phyloP scores from a whole-genome alignment of 495 filamentous ascomycete genomes.

The Wilcoxina mikolae region DNA sequence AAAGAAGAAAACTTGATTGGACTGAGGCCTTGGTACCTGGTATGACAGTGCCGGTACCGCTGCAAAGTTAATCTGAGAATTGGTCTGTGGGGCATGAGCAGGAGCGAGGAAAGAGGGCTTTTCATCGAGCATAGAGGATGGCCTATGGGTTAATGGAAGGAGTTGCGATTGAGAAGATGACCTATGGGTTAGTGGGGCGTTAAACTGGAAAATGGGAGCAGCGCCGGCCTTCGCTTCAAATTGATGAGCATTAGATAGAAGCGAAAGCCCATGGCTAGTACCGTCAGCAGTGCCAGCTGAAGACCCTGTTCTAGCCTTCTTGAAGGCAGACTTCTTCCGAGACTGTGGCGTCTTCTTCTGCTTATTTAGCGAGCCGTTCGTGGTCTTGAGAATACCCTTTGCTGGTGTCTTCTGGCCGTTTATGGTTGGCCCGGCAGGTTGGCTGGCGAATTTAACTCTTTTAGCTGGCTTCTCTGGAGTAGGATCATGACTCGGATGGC shows the following conservation, averaged over 20 bases:
- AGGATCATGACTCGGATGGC: neutral
- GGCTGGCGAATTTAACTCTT: conserved; percentile 4
- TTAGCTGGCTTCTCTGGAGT: neutral
- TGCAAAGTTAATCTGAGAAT: neutral
- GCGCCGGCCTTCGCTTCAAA: neutral
- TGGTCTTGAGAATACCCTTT: conserved; percentile 6
- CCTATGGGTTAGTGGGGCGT: neutral
- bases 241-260: neutral
- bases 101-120: neutral
- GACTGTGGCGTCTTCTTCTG: neutral
- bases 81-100: neutral
- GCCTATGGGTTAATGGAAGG: neutral
- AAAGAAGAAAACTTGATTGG: neutral
- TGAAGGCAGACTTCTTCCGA: neutral
- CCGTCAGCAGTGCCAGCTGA: no score
- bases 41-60: neutral
- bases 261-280: neutral
- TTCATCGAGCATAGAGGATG: neutral
- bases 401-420: neutral
- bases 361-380: neutral
- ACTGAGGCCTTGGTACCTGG: neutral
- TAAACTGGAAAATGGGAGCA: neutral
- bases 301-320: neutral
- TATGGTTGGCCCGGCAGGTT: neutral
- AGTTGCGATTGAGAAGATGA: neutral